Evolutionary conservation across 805 yeast species (phyloP).

Genomic region (Danielozyma ontarioensis): DNA sequence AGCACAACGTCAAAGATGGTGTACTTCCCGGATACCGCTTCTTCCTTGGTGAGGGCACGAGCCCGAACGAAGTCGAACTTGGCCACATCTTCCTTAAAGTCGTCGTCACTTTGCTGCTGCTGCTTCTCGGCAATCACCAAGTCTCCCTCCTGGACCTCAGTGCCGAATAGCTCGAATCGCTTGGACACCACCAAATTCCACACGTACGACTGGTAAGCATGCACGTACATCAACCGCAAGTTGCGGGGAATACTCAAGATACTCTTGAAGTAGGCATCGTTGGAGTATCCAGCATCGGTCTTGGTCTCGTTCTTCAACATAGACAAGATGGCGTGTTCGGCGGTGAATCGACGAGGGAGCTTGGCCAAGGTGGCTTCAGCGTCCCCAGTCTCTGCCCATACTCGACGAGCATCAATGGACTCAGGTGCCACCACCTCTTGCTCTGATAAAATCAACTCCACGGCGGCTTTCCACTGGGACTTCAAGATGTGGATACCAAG

Average conservation of each 20-base stretch:
- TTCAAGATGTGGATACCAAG: slow-evolving; percentile 70
- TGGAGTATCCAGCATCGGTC: slow-evolving; percentile 38
- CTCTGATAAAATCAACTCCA: slow-evolving; percentile 71
- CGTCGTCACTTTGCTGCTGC: slow-evolving; percentile 37
- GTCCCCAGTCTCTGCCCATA: slow-evolving; percentile 73
- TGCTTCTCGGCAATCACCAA: slow-evolving; percentile 47
- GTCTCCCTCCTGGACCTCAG: slow-evolving; percentile 73
- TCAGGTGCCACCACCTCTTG: slow-evolving; percentile 83
- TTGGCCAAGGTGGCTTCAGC: slow-evolving; percentile 57
- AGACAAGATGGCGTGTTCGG: slow-evolving; percentile 71
- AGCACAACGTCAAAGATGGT: slow-evolving; percentile 79
- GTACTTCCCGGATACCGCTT: slow-evolving; percentile 51
- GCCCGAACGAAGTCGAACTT: slow-evolving; percentile 58
- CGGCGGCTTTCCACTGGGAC: slow-evolving; percentile 77
- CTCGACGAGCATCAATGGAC: slow-evolving; percentile 73
- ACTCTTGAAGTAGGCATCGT: slow-evolving; percentile 66
- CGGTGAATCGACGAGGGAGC: slow-evolving; percentile 87
- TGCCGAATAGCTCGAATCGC: slow-evolving; percentile 68
- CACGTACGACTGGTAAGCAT: slow-evolving; percentile 92
- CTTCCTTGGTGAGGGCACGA: slow-evolving; percentile 69
- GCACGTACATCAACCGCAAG: slow-evolving; percentile 90
- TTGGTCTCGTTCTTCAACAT: slow-evolving; percentile 50
- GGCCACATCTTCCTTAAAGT: slow-evolving; percentile 68
- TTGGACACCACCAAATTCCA: slow-evolving; percentile 88
- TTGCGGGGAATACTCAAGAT: slow-evolving; percentile 89